Evolutionary conservation across 208 protist genomes (phyloP), one percentile per base, ranked within the genome.

Genomic region (Leishmania braziliensis): DNA sequence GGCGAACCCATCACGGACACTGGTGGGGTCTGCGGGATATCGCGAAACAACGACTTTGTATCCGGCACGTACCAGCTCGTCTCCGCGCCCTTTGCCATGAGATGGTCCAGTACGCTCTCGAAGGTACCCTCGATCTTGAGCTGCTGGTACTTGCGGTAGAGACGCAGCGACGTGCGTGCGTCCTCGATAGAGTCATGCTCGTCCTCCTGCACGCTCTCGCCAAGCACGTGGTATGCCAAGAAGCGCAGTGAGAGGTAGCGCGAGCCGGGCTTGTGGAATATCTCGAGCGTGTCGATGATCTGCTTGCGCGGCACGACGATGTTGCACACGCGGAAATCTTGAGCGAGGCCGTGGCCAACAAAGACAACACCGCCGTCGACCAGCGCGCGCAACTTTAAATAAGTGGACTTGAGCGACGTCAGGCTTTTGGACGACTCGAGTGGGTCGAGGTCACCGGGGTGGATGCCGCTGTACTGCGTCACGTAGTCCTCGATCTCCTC

Each of bases 241-340:
- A 99, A 99, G 65, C 94, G 89, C 3, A 99, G 90, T 9, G 97
- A 99, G 5, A 99, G 86, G 78, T 98, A 99, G 60, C 95, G 81
- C 46, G 91, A 88, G 58, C 95, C 95, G 18, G 89, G 86, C 79
- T 96, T 89, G 88, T 98, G 93, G 89, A 97, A 99, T 12, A 99
- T 84, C 81, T 99, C 92, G 1, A 99, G 97, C 16, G 98, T 99
- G 84, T 99, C 98, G 78, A 99, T 98, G 88, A 99, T 98, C 83
- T 99, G 98, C 58, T 96, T 88, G 43, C 90, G 87, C 53, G 98
- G 98, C 16, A 99, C 97, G 48, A 91, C 90, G 46, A 99, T 98
- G 84, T 99, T 99, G 88, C 98, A 98, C 65, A 99, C 98, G 46
- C 97, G 90, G 77, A 99, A 99, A 88, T 99, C 98, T 80, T 99